A percentile compares a stretch with the other conserved stretches of the same genome.
phyloP scores from a whole-genome alignment of 176 grass and related monocot species.

The Lolium perenne region DNA sequence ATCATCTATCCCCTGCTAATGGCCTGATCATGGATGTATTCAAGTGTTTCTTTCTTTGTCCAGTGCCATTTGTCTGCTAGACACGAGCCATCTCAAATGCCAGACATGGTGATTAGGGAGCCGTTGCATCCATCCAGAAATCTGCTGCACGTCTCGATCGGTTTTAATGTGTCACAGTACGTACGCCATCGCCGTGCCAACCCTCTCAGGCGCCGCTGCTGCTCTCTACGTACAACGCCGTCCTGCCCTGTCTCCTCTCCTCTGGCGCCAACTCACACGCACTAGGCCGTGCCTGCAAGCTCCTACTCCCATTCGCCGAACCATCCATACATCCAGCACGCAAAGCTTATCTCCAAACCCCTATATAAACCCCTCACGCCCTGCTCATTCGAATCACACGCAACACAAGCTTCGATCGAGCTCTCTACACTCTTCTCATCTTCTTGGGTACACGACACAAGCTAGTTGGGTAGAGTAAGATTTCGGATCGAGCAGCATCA shows the following conservation, averaged over 20 bases:
- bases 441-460: not conserved
- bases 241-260: too few relatives aligned
- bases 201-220: too few relatives aligned
- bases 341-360: slow-evolving; percentile 31
- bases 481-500: not conserved
- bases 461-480: not conserved
- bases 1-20: not conserved
- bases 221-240: too few relatives aligned
- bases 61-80: not conserved
- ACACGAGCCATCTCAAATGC: not conserved
- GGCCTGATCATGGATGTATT: not conserved
- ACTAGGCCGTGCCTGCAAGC: slow-evolving; percentile 3
- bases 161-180: not conserved
- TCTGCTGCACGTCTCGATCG: not conserved
- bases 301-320: not conserved
- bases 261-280: slow-evolving; percentile 43
- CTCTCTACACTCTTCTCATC: not conserved
- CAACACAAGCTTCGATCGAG: not conserved
- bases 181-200: too few relatives aligned
- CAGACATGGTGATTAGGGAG: not conserved
- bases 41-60: not conserved
- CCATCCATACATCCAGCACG: slow-evolving; percentile 25
- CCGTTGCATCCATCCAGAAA: not conserved
- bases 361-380: slow-evolving; percentile 63
- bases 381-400: slow-evolving; percentile 32